Evolutionary conservation across 768 basidiomycete species (phyloP).

Genomic region (Pleurotus djamor): DNA sequence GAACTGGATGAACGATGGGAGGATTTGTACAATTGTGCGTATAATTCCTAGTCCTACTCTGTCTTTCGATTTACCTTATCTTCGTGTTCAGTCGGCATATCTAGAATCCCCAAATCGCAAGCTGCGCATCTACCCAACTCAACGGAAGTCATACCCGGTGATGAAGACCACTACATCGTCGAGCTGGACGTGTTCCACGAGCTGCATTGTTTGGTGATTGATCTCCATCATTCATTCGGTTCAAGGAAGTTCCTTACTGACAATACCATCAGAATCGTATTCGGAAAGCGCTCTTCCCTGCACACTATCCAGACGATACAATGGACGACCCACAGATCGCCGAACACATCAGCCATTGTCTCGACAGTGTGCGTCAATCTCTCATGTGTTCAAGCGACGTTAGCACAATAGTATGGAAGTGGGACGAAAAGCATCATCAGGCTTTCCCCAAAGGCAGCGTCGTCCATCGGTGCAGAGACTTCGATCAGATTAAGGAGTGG

Average conservation of each 20-base stretch:
- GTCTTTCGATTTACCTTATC: neutral
- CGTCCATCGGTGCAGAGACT: constrained; percentile 15
- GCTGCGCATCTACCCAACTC: constrained; percentile 16
- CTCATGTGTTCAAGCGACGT: constrained; percentile 19
- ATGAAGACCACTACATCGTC: constrained; percentile 17
- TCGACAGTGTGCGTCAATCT: constrained; percentile 16
- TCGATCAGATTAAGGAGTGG: constrained; percentile 17
- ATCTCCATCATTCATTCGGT: neutral
- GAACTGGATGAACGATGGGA: constrained; percentile 18
- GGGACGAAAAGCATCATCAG: constrained; percentile 9
- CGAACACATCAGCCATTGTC: constrained; percentile 17
- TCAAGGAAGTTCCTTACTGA: neutral
- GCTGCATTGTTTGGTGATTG: constrained; percentile 20
- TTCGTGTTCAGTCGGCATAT: constrained; percentile 8
- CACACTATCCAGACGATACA: constrained; percentile 12
- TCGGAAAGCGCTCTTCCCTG: constrained; percentile 11
- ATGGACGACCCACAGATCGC: constrained; percentile 1
- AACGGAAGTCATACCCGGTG: constrained; percentile 17
- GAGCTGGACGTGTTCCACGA: constrained; percentile 23
- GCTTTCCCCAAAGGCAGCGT: neutral
- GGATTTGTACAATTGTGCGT: constrained; percentile 15
- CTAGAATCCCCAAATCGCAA: constrained; percentile 15
- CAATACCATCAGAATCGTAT: constrained; percentile 13
- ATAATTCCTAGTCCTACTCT: neutral
- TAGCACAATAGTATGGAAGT: constrained; percentile 17